Evolutionary conservation across 495 filamentous ascomycete genomes (phyloP), one percentile per base, ranked within the genome.

Genomic region (Letharia columbiana): DNA sequence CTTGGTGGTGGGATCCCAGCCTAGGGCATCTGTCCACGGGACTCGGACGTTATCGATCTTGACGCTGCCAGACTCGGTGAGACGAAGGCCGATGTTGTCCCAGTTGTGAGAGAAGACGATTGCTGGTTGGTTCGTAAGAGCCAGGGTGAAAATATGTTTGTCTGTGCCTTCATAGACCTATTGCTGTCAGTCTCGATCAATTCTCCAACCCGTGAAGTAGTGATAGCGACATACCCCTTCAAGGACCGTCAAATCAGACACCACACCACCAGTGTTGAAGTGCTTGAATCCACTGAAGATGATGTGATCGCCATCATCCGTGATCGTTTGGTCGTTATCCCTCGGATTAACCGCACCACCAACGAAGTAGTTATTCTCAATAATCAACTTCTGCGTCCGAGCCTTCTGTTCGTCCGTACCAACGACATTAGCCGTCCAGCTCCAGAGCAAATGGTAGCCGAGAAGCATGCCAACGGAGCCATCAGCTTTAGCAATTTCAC

Each of bases 331-430:
- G 67, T 87, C 83, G 57, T 72, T 81, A 68, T 86, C 83, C 17
- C 85, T 78, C 15, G 84, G 83, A 71, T 87, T 87, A 57, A 87
- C 84, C 11, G 84, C 84, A 20, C 78, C 84, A 28, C 84, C 84
- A 37, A 87, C 76, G 65, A 84, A 86, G 73, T 84, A 85, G 72
- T 86, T 86, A 69, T 82, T 82, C 49, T 74, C 66, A 66, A 84
- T 79, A 66, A 86, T 84, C 59, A 79, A 63, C 60, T 81, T 69
- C 58, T 83, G 77, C 40, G 75, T 74, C 18, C 79, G 78, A n/a
- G 84, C 81, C 35, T 74, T 75, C 71, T 86, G 84, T 60, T 84
- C 79, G 2, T 77, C 72, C 0, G 77, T 83, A 2, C 84, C 84
- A 15, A 86, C 81, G 6, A 86, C 74, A 65, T 77, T 77, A 7